Conservation (phyloP, 176 grass and related monocot genomes). For the Eremochloa ophiuroides region DNA sequence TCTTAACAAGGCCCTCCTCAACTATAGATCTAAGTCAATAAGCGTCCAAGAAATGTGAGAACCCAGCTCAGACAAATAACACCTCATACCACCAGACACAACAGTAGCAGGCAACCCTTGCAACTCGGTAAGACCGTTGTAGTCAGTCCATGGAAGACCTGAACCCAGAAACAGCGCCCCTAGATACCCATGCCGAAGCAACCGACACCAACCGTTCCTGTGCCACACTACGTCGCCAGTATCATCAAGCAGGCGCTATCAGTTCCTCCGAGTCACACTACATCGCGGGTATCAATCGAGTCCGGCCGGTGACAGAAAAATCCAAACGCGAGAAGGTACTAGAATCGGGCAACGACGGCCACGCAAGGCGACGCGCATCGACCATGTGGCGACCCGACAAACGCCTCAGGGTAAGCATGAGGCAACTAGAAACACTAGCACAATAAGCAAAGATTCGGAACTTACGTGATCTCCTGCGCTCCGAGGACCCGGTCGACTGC, state of each 20-base stretch:
- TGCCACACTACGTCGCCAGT: no score
- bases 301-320: no score
- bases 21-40: neutral
- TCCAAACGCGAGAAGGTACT: no score
- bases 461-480: conserved; percentile 23
- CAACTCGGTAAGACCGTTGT: neutral
- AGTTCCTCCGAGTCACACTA: neutral
- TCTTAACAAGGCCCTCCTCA: neutral
- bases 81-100: neutral
- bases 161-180: neutral
- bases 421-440: neutral
- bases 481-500: neutral
- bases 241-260: neutral
- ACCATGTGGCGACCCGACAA: no score
- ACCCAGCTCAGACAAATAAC: neutral
- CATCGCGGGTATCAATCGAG: no score
- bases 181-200: neutral
- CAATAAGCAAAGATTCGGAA: neutral
- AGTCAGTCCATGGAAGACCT: neutral
- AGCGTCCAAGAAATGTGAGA: neutral
- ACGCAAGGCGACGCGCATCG: no score
- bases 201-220: neutral
- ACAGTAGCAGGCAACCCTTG: neutral
- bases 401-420: neutral
- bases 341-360: no score